Percentiles rank a stretch among this genome's conserved stretches.
Evolutionary conservation across 129 eudicot genomes (phyloP).

Genomic region (Gnaphalium uliginosum): DNA sequence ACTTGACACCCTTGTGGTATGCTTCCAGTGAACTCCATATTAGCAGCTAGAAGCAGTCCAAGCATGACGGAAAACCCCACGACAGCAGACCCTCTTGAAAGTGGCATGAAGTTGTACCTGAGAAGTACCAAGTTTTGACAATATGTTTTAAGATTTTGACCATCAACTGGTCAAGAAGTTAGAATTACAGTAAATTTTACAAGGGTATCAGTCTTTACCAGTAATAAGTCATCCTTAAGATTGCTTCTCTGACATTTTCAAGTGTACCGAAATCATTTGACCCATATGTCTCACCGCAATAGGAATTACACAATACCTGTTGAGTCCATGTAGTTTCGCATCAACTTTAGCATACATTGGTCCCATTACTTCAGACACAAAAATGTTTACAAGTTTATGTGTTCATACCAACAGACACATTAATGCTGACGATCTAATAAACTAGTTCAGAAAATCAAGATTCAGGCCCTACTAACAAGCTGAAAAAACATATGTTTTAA

Average conservation of each 20-base stretch:
- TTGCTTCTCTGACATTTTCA: slow-evolving; percentile 81
- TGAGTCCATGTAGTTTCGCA: slow-evolving; percentile 2
- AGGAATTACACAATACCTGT: slow-evolving; percentile 82
- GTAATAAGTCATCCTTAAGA: slow-evolving; percentile 91
- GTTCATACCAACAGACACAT: neutral
- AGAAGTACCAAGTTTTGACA: slow-evolving; percentile 11
- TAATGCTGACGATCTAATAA: neutral
- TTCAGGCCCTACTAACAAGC: neutral
- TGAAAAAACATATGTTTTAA: neutral
- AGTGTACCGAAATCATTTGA: slow-evolving; percentile 76
- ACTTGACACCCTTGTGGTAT: slow-evolving; percentile 89
- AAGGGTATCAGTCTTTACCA: slow-evolving; percentile 53
- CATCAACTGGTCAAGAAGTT: slow-evolving; percentile 1
- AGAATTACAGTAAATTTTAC: neutral
- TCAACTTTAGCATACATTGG: neutral
- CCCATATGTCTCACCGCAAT: slow-evolving; percentile 85
- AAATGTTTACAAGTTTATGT: neutral
- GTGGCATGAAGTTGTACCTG: slow-evolving; percentile 98
- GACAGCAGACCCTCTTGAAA: slow-evolving; percentile 80
- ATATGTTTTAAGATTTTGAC: neutral
- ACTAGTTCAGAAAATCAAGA: slow-evolving; percentile 4
- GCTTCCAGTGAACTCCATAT: slow-evolving; percentile 96
- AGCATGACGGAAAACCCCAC: slow-evolving; percentile 81
- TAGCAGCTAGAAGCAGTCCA: slow-evolving; percentile 87
- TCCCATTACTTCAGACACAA: neutral